Conservation (phyloP, 2,329 filamentous ascomycete species). For the Fusarium sp. region DNA sequence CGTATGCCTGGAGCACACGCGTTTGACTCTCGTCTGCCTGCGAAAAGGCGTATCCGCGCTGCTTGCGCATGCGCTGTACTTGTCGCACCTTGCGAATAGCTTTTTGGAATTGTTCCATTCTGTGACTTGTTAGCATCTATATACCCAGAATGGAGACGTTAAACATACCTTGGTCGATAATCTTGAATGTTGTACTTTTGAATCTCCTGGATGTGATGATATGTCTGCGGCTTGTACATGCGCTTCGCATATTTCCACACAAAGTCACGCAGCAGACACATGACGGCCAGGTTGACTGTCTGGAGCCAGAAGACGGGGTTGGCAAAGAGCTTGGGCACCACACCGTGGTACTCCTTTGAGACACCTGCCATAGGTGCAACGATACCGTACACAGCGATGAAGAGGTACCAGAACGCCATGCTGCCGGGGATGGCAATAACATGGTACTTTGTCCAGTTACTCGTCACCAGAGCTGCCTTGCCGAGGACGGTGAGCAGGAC, state of each 20-base stretch:
- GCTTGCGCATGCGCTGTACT: conserved; percentile 99
- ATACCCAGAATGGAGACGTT: background rate
- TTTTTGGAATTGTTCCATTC: conserved; percentile 99
- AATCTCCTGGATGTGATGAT: conserved; percentile 99
- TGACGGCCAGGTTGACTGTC: conserved; percentile 79
- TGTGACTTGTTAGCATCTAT: conserved; percentile 50
- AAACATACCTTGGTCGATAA: conserved; percentile 86
- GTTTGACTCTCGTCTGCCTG: conserved; percentile 98
- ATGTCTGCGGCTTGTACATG: conserved; percentile 96
- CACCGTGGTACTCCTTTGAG: conserved; percentile 85
- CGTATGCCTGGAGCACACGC: conserved; percentile 94
- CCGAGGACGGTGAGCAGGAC: conserved; percentile 93
- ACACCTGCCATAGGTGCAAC: conserved; percentile 86
- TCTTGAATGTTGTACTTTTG: conserved; percentile 99
- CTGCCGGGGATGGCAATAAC: conserved; percentile 95
- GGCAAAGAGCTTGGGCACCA: conserved; percentile 83
- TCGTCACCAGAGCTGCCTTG: conserved; percentile 94
- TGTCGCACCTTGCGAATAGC: conserved; percentile 98
- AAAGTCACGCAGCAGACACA: conserved; percentile 90
- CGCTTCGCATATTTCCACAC: conserved; percentile 97
- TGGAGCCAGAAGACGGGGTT: conserved; percentile 93
- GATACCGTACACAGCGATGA: conserved; percentile 87
- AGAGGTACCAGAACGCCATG: conserved; percentile 90
- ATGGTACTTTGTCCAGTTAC: conserved; percentile 99
- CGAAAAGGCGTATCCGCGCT: conserved; percentile 97